phyloP scores from a whole-genome alignment of 805 yeast genomes.

The Candida dajiaensis region DNA sequence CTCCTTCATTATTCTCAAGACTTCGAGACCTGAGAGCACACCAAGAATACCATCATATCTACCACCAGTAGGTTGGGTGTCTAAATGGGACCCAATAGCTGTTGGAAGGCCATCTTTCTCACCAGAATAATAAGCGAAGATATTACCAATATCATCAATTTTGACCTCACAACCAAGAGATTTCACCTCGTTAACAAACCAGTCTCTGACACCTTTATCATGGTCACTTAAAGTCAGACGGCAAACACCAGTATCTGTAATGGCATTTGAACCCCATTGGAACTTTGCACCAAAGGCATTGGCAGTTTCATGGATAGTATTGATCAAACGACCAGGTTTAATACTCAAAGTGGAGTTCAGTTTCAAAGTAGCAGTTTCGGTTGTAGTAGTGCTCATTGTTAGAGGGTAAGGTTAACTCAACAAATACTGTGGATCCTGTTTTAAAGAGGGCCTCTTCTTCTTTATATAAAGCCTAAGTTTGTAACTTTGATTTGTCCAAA shows the following conservation, averaged over 20 bases:
- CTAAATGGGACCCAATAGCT: conserved; percentile 69
- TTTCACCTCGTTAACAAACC: conserved; percentile 52
- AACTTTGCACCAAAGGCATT: conserved; percentile 53
- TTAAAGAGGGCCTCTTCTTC: not conserved
- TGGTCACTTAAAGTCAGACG: conserved; percentile 57
- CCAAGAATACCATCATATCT: conserved; percentile 71
- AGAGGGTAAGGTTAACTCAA: too few species aligned
- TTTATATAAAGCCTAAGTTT: not conserved
- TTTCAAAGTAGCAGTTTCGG: not conserved
- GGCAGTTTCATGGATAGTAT: conserved; percentile 59
- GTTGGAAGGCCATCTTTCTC: conserved; percentile 44
- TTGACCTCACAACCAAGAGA: conserved; percentile 51
- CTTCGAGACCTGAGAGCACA: conserved; percentile 61
- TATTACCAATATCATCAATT: conserved; percentile 63
- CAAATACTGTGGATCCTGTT: too few species aligned
- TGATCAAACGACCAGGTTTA: conserved; percentile 39
- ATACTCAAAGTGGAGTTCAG: conserved; percentile 19
- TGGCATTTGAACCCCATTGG: conserved; percentile 43
- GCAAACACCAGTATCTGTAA: conserved; percentile 62
- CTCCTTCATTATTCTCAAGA: conserved; percentile 57
- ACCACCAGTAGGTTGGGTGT: conserved; percentile 77
- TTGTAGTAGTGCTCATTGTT: not conserved
- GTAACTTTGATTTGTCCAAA: too few species aligned
- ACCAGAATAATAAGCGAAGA: conserved; percentile 63
- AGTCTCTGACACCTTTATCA: conserved; percentile 59